Evolutionary conservation across 805 yeast genomes (phyloP), one percentile per base, ranked within the genome.

Genomic region (Ogataea dorogensis): DNA sequence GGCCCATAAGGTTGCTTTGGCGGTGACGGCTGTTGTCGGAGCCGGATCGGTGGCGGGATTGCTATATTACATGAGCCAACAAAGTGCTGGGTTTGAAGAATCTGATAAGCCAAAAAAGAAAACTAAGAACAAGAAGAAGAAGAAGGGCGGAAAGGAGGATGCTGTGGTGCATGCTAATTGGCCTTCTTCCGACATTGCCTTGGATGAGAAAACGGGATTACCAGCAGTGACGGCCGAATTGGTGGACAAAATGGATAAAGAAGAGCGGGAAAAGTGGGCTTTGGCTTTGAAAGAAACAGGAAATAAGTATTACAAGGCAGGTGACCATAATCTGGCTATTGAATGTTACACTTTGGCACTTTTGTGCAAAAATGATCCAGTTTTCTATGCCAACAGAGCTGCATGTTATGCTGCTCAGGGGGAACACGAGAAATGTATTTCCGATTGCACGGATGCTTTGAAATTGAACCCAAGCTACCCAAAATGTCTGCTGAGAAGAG

Each of bases 401-500:
- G 98, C 98, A 12, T 91, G 96, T 65, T 85, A 85, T 65, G 84
- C 89, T 33, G 86, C 94, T 7, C 68, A 86, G 49, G 76, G 79
- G 46, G 77, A 88, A 44, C 79, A 77, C 58, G 87, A 86, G 51
- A 81, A 87, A 59, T 96, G 89, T 30, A 73, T 93, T 46, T 85
- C 79, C 50, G 96, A 88, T 61, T 84, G 96, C 39, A 77, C 95
- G 14, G 75, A 73, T 43, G 98, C 98, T 18, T 73, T 93, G 53
- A 73, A 79, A 52, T 67, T 91, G 53, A 84, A 87, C 60, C 96
- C 95, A 9, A 91, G 84, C 59, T 91, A 93, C 66, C 69, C 86
- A 54, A 93, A 93, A 68, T 93, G 97, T 63, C 70, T 88, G 45
- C 68, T 86, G 54, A 86, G 99, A 66, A 83, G 98, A 64, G 96